These are phyloP conservation scores for Limnanthes douglasii DNA, from an alignment of 345 rosid genomes.

Conservation along the genomic window DNA sequence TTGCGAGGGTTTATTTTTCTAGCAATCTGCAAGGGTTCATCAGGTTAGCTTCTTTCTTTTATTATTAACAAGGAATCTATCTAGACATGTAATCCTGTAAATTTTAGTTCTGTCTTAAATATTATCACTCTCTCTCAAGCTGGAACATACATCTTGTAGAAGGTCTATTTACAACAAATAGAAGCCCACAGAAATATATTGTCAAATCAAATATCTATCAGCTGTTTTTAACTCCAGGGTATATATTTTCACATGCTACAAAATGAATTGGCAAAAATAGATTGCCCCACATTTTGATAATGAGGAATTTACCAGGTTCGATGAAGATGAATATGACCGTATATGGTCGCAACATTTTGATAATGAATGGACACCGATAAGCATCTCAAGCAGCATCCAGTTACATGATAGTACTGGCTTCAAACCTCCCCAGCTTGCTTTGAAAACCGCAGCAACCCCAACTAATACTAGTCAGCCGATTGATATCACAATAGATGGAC, in stretches of 20 bases:
- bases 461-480: background rate
- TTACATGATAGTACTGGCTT: background rate
- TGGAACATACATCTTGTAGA: background rate
- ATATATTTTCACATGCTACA: background rate
- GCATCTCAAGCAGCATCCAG: conserved; percentile 1
- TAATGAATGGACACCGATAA: conserved; percentile 9
- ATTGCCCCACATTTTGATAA: too few relatives aligned
- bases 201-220: background rate
- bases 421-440: conserved; percentile 7
- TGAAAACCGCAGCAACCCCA: conserved; percentile 6
- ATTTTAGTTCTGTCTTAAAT: too few relatives aligned
- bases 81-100: too few relatives aligned
- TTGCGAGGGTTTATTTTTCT: conserved; percentile 1
- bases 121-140: background rate
- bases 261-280: too few relatives aligned
- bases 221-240: background rate
- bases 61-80: too few relatives aligned
- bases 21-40: too few relatives aligned
- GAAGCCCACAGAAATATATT: background rate
- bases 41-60: too few relatives aligned
- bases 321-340: conserved; percentile 8
- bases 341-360: conserved; percentile 7
- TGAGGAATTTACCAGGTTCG: too few relatives aligned
- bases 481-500: conserved; percentile 6
- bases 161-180: too few relatives aligned